Base-by-base conservation (phyloP, 345 rosid genomes). In the Moringa oleifera region DNA sequence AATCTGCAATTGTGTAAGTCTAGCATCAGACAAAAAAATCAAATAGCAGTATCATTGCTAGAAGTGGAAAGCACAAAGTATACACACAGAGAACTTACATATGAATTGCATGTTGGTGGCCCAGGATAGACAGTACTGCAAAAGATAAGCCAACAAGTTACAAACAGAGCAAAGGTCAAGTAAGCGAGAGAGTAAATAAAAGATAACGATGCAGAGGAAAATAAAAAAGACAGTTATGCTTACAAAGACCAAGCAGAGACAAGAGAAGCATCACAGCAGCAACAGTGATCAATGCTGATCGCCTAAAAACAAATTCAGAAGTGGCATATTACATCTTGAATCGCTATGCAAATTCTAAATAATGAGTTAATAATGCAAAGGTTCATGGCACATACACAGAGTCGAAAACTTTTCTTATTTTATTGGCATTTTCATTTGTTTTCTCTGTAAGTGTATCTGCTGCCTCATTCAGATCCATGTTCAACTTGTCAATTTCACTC, bases 251-350 rank as follows among this genome's bases (percentile, higher is more conserved):
- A 72, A 90, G 66, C 45, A 94, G 74, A 67, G 96, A 82, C 59
- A 94, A 73, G 53, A 90, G 57, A 70, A 94, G 88, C 97, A 94
- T 94, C 70, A 90, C 79, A 2, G 85, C 85, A 36, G 99, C 96
- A 25, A 94, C 89, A 1, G 83, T 69, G 25, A 94, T 85, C 80
- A 94, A 68, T 47, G 91, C 77, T 2, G 80, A 83, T 57, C 91
- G 85, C 84, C 99, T 94, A 84, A 68, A 61, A 73, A 66, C 16
- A 53, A 58, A 69, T 59, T 17, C 18, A 51, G 36, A 73, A 22
- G 24, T 31, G 20, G 50, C 16, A 57, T 24, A 63, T 60, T 24
- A 51, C 25, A 31, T 63, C 36, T 41, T 45, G 22, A 53, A 17
- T 70, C 16, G 21, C 58, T 46, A 37, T 19, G 18, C 45, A 61